Evolutionary conservation across 2,329 filamentous ascomycete genomes (phyloP), one percentile per base, ranked within the genome.

Genomic region (Cyphellophora attinorum): DNA sequence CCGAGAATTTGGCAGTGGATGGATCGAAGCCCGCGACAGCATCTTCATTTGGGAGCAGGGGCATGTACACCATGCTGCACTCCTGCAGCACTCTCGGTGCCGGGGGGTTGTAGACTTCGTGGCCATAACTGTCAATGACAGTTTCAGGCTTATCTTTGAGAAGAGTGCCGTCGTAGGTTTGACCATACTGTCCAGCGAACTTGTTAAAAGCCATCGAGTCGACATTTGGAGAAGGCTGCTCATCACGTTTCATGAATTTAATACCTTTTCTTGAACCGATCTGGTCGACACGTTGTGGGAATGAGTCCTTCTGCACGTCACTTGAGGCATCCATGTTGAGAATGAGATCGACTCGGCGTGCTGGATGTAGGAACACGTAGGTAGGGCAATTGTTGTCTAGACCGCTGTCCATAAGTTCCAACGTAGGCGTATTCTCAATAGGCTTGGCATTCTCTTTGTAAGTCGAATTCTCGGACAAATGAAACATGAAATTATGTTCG

Each of bases 311-410:
- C 31, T 39, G 25, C 16, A 42, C 36, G 14, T 42, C 39, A 16
- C 33, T 36, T n/a, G 39, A 42, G 3, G 39, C 36, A 16, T 42
- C 39, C 39, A 42, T 39, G 27, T 42, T 39, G 16, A 42, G n/a
- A 11, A 42, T 38, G 11, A 42, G 29, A 34, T 42, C 39, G 6
- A 42, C 36, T 11, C 34, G 11, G 17, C 39, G 36, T 11, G 27
- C 18, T 11, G 39, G 39, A 17, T 42, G 39, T 19, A 39, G 12
- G 33, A 42, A 35, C 18, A 42, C 36, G 23, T 42, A 42, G 5
- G 36, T 39, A n/a, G 39, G 39, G 27, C 39, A 42, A 27, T 42
- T 42, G 29, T 42, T 42, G 36, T 42, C 39, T 36, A 42, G 38
- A 5, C 39, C 36, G 6, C 33, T 33, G 27, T 42, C 39, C 12